Conservation (phyloP, 306 rosid species). For the Hippophae rhamnoides region DNA sequence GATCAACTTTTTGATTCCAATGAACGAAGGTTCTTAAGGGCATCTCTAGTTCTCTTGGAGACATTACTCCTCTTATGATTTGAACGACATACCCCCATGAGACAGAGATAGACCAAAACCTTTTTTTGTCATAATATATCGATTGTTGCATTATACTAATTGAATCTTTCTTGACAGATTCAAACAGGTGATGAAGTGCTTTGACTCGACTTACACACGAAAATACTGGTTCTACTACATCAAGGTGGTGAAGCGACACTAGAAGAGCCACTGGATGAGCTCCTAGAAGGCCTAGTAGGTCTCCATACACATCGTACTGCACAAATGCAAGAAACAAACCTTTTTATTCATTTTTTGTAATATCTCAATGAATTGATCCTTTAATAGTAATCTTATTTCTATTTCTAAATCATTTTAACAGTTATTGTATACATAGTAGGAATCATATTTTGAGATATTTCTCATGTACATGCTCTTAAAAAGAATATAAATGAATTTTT, state of each 20-base stretch:
- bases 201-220: conserved; percentile 43
- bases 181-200: conserved; percentile 47
- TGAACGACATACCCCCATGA: conserved; percentile 92
- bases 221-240: conserved; percentile 74
- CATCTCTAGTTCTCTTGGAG: conserved; percentile 80
- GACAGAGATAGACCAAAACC: conserved; percentile 66
- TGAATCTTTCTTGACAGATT: conserved; percentile 48
- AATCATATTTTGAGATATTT: too few relatives aligned
- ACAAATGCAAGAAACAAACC: conserved; percentile 7
- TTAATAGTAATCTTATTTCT: too few relatives aligned
- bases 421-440: too few relatives aligned
- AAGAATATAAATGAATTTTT: too few relatives aligned
- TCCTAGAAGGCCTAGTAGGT: conserved; percentile 65
- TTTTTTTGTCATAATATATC: conserved; percentile 63
- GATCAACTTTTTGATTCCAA: conserved; percentile 73
- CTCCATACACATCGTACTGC: conserved; percentile 93
- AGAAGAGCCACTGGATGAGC: conserved; percentile 82
- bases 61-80: conserved; percentile 54
- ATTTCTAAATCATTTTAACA: too few relatives aligned
- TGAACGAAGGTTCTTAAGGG: conserved; percentile 76
- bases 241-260: conserved; percentile 72
- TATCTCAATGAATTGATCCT: too few relatives aligned
- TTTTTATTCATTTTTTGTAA: not conserved
- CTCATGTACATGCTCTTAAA: too few relatives aligned
- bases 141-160: conserved; percentile 82